phyloP scores from a whole-genome alignment of 208 protist species.

The Trichomonas gallinae region DNA sequence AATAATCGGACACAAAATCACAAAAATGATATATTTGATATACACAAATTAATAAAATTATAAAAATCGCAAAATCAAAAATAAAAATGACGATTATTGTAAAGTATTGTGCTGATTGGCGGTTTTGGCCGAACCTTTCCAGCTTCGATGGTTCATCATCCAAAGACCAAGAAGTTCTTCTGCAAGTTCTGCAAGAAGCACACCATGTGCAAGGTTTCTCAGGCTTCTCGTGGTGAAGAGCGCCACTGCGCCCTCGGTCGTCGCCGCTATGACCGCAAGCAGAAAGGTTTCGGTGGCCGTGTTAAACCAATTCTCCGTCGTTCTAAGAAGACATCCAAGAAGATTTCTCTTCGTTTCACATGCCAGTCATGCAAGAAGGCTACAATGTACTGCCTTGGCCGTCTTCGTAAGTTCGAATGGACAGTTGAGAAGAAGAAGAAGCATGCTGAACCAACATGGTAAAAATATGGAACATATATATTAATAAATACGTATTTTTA shows the following conservation, averaged over 20 bases:
- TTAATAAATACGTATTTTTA: no score
- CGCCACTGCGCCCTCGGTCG: background rate
- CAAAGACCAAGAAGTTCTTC: constrained; percentile 14
- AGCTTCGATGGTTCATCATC: background rate
- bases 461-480: background rate
- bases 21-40: no score
- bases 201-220: background rate
- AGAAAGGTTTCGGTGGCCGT: constrained; percentile 3
- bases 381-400: constrained; percentile 11
- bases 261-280: background rate
- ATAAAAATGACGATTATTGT: no score
- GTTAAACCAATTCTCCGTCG: background rate
- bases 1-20: no score
- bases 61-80: no score
- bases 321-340: constrained; percentile 16
- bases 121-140: background rate
- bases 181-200: constrained; percentile 20
- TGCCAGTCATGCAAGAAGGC: background rate
- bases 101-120: background rate
- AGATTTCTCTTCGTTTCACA: constrained; percentile 7
- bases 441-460: constrained; percentile 16
- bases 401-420: constrained; percentile 16
- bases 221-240: constrained; percentile 7
- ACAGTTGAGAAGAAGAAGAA: constrained; percentile 6
- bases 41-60: no score